phyloP scores from a whole-genome alignment of 805 yeast genomes.

The Zygotorulaspora chibaensis region DNA sequence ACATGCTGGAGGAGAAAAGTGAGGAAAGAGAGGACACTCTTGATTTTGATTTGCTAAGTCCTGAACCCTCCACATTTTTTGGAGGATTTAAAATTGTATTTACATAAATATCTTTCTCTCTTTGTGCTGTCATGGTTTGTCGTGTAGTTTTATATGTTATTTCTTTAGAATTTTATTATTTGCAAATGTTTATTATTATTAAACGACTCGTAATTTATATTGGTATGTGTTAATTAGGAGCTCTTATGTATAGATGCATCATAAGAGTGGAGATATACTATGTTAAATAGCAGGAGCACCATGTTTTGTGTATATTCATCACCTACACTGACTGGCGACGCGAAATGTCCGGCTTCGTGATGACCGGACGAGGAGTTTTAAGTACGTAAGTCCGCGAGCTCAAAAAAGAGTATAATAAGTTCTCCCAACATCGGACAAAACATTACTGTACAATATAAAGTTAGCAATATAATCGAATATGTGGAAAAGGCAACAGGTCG shows the following conservation, averaged over 20 bases:
- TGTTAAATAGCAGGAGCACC: too few relatives aligned
- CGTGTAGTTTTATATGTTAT: background rate
- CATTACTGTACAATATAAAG: too few relatives aligned
- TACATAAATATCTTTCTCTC: constrained; percentile 5
- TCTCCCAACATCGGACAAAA: too few relatives aligned
- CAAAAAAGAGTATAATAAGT: too few relatives aligned
- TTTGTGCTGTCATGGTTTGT: constrained; percentile 7
- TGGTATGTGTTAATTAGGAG: background rate
- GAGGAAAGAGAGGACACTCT: constrained; percentile 17
- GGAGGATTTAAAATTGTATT: constrained; percentile 3
- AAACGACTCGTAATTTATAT: background rate
- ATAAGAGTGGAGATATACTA: too few relatives aligned
- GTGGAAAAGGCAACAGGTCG: too few relatives aligned
- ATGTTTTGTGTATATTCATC: too few relatives aligned
- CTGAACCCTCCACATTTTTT: constrained; percentile 3
- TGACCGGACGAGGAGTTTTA: too few relatives aligned
- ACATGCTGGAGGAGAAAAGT: constrained; percentile 10
- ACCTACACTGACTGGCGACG: too few relatives aligned
- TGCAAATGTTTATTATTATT: background rate
- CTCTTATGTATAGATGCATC: background rate
- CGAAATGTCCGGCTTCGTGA: too few relatives aligned
- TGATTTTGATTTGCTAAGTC: constrained; percentile 3
- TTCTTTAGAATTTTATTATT: background rate
- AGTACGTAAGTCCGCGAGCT: too few relatives aligned
- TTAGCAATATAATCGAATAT: too few relatives aligned